Percentiles rank a stretch among this genome's conserved stretches.
These are phyloP conservation scores for Pestalotiopsis sp. DNA, from an alignment of 2,329 filamentous ascomycete species.

Conservation along the genomic window DNA sequence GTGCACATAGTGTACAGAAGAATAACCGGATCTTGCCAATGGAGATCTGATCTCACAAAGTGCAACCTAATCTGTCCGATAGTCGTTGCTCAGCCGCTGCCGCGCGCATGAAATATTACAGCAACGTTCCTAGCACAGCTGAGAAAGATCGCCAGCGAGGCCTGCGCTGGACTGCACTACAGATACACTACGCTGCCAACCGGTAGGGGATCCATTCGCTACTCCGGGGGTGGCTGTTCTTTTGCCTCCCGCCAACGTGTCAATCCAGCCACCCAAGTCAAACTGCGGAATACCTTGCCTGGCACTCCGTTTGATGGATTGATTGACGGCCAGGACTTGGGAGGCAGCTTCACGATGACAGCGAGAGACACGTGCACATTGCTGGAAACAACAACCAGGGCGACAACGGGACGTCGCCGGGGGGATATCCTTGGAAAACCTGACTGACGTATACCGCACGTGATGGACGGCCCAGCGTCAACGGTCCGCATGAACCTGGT, in stretches of 20 bases:
- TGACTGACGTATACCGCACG: background rate
- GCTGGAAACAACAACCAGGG: background rate
- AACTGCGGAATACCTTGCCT: background rate
- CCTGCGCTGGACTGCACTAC: background rate
- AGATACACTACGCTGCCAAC: background rate
- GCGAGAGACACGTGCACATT: background rate
- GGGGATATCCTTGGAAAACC: background rate
- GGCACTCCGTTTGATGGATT: background rate
- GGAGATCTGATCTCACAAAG: background rate
- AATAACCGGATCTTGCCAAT: background rate
- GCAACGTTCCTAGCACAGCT: conserved; percentile 9
- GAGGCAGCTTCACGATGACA: background rate
- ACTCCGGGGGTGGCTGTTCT: background rate
- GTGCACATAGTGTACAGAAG: background rate
- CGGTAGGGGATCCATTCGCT: background rate
- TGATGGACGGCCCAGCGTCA: background rate
- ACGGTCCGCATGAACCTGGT: background rate
- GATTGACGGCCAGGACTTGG: no score
- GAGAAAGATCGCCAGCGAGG: background rate
- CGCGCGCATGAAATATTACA: conserved; percentile 3
- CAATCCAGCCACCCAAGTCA: background rate
- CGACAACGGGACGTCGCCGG: background rate
- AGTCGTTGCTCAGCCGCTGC: background rate
- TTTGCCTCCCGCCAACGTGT: background rate
- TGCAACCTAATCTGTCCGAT: background rate